These are phyloP conservation scores for Calamus simplicifolius DNA, from an alignment of 176 grass and related monocot species.

Conservation along the genomic window DNA sequence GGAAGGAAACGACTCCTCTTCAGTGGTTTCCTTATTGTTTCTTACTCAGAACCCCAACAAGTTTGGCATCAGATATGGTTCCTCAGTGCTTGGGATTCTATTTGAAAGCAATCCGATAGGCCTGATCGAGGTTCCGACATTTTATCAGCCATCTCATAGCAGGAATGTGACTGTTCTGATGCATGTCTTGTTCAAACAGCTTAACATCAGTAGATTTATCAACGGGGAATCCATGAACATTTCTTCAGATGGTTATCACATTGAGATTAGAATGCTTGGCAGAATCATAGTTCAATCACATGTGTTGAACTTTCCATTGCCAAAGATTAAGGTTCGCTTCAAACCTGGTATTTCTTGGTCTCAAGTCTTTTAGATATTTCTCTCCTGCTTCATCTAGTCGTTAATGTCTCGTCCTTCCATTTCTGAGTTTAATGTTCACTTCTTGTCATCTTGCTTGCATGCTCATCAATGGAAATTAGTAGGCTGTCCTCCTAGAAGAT, in stretches of 20 bases:
- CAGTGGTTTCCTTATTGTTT: constrained; percentile 58
- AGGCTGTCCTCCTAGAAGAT: too few relatives aligned
- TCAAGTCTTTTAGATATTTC: background rate
- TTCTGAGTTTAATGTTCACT: too few relatives aligned
- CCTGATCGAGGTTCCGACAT: constrained; percentile 52
- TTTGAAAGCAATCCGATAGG: constrained; percentile 51
- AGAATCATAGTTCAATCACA: constrained; percentile 36
- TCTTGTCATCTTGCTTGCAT: too few relatives aligned
- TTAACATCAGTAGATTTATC: constrained; percentile 41
- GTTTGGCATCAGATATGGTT: constrained; percentile 70
- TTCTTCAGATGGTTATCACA: constrained; percentile 20
- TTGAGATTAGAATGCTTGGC: constrained; percentile 58
- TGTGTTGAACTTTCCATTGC: constrained; percentile 59
- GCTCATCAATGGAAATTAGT: too few relatives aligned
- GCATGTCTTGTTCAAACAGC: constrained; percentile 44
- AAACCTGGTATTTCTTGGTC: background rate
- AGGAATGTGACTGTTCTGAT: constrained; percentile 51
- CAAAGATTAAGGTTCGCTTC: constrained; percentile 40
- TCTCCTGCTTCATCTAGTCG: too few relatives aligned
- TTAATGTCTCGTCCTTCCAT: too few relatives aligned
- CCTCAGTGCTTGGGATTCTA: constrained; percentile 42
- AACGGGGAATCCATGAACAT: constrained; percentile 26
- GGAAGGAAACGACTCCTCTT: constrained; percentile 30
- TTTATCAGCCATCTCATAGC: constrained; percentile 72
- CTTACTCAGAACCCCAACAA: constrained; percentile 57